These are phyloP conservation scores for Mucor circinelloides DNA, from an alignment of 371 early-diverging fungal genomes.

Conservation along the genomic window DNA sequence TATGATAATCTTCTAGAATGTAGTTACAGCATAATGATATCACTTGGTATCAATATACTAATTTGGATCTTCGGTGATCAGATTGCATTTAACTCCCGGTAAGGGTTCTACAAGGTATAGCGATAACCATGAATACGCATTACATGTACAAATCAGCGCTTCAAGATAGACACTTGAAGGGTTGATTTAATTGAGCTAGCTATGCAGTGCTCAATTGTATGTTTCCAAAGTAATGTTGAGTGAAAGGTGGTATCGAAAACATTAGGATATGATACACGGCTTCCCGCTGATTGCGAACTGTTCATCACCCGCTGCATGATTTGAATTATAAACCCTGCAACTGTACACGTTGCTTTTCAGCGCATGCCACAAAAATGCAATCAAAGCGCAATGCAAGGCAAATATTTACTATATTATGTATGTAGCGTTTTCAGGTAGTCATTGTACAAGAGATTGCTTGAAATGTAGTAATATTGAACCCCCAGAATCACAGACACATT, in stretches of 20 bases:
- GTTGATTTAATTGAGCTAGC: too few relatives aligned
- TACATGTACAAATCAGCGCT: neutral
- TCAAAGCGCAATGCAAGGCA: neutral
- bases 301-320: neutral
- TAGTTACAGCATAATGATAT: neutral
- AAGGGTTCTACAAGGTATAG: neutral
- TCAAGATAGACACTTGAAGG: neutral
- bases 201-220: too few relatives aligned
- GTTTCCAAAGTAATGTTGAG: neutral
- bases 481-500: neutral
- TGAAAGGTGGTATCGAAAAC: neutral
- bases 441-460: neutral
- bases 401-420: neutral
- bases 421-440: neutral
- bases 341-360: neutral
- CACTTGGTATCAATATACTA: neutral
- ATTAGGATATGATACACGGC: neutral
- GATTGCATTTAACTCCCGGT: neutral
- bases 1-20: neutral
- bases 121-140: neutral
- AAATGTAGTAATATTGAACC: neutral
- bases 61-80: neutral
- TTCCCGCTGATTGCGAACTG: neutral
- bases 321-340: neutral
- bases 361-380: neutral